These are phyloP conservation scores for Neurospora sp. DNA, from an alignment of 495 filamentous ascomycete genomes.

Conservation along the genomic window DNA sequence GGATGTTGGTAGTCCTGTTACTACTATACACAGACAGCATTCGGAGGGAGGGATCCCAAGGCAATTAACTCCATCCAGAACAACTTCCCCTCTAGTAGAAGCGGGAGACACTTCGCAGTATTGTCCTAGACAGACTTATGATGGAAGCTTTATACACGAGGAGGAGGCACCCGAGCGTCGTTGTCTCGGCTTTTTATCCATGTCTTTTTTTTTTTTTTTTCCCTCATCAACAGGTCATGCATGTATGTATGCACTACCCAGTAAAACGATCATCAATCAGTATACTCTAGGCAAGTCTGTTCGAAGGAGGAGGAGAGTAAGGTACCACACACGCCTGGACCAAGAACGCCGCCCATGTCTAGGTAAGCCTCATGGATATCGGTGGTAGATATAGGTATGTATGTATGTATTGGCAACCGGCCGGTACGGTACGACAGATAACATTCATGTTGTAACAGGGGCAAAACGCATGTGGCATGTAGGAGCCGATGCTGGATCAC, in stretches of 20 bases:
- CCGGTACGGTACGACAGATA: neutral
- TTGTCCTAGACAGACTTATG: neutral
- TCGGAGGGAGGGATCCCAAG: too few species aligned
- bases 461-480: neutral
- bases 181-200: neutral
- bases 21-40: too few species aligned
- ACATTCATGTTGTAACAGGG: neutral
- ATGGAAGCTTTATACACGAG: neutral
- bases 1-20: neutral
- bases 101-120: neutral
- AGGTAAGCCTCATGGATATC: neutral
- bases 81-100: neutral
- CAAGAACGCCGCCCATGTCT: neutral
- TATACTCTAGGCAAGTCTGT: neutral
- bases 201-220: neutral
- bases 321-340: neutral
- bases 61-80: neutral
- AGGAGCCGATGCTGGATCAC: neutral
- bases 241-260: too few species aligned
- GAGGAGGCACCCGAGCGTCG: neutral
- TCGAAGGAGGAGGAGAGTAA: too few species aligned
- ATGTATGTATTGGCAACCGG: neutral
- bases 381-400: too few species aligned
- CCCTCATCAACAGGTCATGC: neutral
- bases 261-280: neutral